Evolutionary conservation across 2,329 filamentous ascomycete species (phyloP), one percentile per base, ranked within the genome.

Genomic region (Aureobasidium mangrovei): DNA sequence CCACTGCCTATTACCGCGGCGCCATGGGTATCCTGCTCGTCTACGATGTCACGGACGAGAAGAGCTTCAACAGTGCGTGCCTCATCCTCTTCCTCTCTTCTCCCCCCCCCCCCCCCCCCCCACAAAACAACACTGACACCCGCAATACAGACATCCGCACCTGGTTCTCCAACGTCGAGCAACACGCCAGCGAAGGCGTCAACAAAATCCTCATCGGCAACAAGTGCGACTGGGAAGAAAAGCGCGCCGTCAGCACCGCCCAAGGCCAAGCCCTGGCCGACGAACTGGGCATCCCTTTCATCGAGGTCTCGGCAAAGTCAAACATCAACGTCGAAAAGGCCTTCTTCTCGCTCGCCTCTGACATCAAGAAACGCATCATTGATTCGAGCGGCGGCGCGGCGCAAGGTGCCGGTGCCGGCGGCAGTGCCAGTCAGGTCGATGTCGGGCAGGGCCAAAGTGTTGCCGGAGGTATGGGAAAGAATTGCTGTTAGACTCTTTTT

Each of bases 211-310:
- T 98, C 62, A 96, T 98, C 63, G 93, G 93, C 70, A 98, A 98
- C 81, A 98, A 98, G 77, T 98, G 93, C 76, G 93, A 98, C 74
- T 97, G 93, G 93, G 93, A 97, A 74, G 93, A 98, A 76, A 97
- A 97, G 80, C 86, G 93, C 63, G 90, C 88, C 54, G 87, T 98
- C 40, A 90, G 88, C 47, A 95, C 87, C 57, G 91, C 96, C 71
- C 86, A 90, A 67, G 93, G 93, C 64, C 91, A 98, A 72, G 85
- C 85, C 61, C 82, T 98, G 55, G 93, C 93, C 57, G 87, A 95
- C 73, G 93, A 97, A 74, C 84, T 98, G 58, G 90, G 91, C 67
- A 95, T 98, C 61, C 91, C 93, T 24, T 98, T 98, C 79, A 86
- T 98, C 70, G 93, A 98, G 72, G 93, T 98, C 59, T 95, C 89